These are phyloP conservation scores for Wallacemonas sp. DNA, from an alignment of 208 protist genomes.

Conservation along the genomic window DNA sequence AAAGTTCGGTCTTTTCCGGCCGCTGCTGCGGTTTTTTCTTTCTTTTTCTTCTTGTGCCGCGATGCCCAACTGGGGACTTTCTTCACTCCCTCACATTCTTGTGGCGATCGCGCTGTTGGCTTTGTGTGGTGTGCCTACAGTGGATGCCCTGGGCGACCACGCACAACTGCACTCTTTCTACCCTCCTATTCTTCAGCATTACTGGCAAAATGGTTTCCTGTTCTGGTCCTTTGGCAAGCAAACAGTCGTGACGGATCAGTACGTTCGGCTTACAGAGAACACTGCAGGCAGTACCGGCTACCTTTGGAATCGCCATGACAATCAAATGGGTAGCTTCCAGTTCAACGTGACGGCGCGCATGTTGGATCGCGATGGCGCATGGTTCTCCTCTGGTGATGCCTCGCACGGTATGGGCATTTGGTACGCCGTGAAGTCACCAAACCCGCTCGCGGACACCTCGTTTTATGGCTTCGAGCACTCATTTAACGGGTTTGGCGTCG, in stretches of 20 bases:
- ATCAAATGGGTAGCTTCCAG: slow-evolving; percentile 36
- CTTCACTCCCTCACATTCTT: not conserved
- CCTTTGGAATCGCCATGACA: slow-evolving; percentile 48
- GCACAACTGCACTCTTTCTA: slow-evolving; percentile 45
- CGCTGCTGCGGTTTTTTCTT: too few relatives aligned
- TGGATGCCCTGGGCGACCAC: slow-evolving; percentile 13
- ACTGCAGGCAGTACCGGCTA: slow-evolving; percentile 23
- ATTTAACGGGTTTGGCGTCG: slow-evolving; percentile 47
- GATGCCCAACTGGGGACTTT: too few relatives aligned
- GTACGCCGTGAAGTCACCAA: slow-evolving; percentile 25
- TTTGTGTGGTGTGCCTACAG: not conserved
- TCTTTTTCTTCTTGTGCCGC: too few relatives aligned
- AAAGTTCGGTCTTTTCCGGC: not conserved
- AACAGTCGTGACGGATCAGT: slow-evolving; percentile 47
- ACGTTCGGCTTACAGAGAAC: slow-evolving; percentile 39
- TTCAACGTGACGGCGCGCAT: slow-evolving; percentile 42
- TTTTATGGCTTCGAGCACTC: slow-evolving; percentile 40
- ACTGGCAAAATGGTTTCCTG: slow-evolving; percentile 43
- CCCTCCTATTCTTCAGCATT: slow-evolving; percentile 49
- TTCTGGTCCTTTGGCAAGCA: slow-evolving; percentile 49
- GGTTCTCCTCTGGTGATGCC: not conserved
- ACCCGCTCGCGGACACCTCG: slow-evolving; percentile 21
- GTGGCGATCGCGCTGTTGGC: not conserved
- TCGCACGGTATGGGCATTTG: slow-evolving; percentile 37
- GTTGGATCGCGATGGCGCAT: slow-evolving; percentile 12